Conservation (phyloP, 306 rosid genomes). For the Morella rubra region DNA sequence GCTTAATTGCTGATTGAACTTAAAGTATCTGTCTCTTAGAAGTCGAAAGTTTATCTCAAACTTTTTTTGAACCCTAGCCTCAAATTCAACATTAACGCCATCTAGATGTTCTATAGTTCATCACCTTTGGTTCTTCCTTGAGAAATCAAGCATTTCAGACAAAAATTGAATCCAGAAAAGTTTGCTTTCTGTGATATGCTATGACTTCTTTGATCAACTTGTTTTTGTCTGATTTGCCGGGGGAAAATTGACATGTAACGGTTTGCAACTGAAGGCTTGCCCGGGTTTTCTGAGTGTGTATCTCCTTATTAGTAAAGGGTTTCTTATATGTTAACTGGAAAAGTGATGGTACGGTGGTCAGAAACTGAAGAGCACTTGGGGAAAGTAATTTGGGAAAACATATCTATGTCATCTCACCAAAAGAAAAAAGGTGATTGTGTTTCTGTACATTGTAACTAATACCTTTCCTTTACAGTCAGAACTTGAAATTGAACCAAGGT, state of each 20-base stretch:
- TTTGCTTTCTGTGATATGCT: neutral
- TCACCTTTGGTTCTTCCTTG: neutral
- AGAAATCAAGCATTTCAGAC: neutral
- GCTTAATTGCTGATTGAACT: neutral
- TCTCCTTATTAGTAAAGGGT: neutral
- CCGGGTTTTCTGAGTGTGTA: neutral
- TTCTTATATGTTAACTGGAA: neutral
- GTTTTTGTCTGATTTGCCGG: neutral
- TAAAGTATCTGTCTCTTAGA: neutral
- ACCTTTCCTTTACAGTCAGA: constrained; percentile 69
- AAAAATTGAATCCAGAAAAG: neutral
- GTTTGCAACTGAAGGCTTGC: neutral
- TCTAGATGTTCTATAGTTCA: neutral
- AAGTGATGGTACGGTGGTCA: neutral
- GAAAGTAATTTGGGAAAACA: neutral
- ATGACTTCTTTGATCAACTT: neutral
- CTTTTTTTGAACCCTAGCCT: neutral
- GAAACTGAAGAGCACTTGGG: neutral
- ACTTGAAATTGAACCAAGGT: constrained; percentile 93
- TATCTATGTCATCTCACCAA: neutral
- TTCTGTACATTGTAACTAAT: constrained; percentile 18
- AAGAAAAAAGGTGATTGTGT: neutral
- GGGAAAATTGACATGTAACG: neutral
- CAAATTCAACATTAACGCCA: neutral
- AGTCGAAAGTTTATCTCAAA: neutral